These are phyloP conservation scores for Croton laevigatus DNA, from an alignment of 441 rosid genomes.

Conservation along the genomic window DNA sequence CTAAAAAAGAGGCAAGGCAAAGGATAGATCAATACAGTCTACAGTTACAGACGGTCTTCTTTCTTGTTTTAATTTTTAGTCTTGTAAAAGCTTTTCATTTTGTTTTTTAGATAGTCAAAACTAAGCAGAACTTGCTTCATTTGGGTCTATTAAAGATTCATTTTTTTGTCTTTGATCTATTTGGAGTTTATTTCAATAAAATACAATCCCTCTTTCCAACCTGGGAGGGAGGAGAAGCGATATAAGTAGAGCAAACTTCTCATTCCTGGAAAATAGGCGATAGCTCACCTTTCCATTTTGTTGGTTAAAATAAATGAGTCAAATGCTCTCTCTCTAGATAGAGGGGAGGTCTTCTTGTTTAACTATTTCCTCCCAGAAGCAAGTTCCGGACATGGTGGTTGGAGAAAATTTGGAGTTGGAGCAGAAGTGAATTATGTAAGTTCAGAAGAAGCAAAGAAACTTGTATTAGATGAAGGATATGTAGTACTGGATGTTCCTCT, in stretches of 20 bases:
- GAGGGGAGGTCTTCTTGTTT: background rate
- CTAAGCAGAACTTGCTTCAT: too few relatives aligned
- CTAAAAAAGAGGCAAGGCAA: conserved; percentile 54
- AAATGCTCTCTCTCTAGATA: too few relatives aligned
- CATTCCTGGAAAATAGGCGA: too few relatives aligned
- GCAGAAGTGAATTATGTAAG: conserved; percentile 78
- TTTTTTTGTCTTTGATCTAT: too few relatives aligned
- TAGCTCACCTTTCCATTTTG: too few relatives aligned
- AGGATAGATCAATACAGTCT: conserved; percentile 11
- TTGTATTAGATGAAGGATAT: conserved; percentile 59
- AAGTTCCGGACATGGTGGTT: conserved; percentile 39
- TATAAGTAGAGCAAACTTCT: too few relatives aligned
- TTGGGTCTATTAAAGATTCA: too few relatives aligned
- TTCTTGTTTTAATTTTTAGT: background rate
- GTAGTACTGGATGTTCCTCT: conserved; percentile 76
- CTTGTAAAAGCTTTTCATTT: background rate
- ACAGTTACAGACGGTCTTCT: background rate
- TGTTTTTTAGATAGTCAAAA: too few relatives aligned
- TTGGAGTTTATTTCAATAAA: too few relatives aligned
- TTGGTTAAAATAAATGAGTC: too few relatives aligned
- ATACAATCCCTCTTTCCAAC: too few relatives aligned
- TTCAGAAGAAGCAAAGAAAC: conserved; percentile 78
- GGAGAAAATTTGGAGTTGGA: conserved; percentile 48
- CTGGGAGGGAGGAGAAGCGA: too few relatives aligned
- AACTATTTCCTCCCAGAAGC: conserved; percentile 46